phyloP scores from a whole-genome alignment of 768 basidiomycete species.

The Fomitopsis serialis region DNA sequence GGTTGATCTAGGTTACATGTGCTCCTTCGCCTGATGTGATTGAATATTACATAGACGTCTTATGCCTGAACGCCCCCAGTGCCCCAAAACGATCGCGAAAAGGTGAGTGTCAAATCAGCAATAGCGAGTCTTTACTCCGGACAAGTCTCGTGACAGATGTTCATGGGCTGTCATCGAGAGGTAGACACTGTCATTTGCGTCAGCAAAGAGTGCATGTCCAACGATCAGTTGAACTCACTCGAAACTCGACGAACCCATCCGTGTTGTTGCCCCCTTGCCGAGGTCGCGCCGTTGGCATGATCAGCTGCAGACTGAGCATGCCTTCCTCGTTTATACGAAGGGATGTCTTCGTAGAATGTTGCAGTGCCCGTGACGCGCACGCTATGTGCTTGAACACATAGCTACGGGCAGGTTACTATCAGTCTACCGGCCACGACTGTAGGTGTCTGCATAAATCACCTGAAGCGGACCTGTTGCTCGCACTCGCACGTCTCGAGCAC shows the following conservation, averaged over 20 bases:
- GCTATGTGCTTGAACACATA: constrained; percentile 81
- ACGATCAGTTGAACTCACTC: constrained; percentile 44
- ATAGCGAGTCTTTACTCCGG: neutral
- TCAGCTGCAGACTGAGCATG: constrained; percentile 81
- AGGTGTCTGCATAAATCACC: constrained; percentile 38
- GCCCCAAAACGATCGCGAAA: no score
- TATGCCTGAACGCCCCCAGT: neutral
- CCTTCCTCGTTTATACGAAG: constrained; percentile 82
- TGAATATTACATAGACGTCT: neutral
- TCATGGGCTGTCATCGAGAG: constrained; percentile 16
- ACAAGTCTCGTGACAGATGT: neutral
- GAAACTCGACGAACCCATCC: constrained; percentile 82
- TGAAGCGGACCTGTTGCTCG: constrained; percentile 55
- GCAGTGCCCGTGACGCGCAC: constrained; percentile 67
- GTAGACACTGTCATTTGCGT: constrained; percentile 15
- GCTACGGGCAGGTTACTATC: constrained; percentile 33
- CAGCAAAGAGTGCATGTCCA: neutral
- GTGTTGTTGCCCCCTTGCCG: constrained; percentile 30
- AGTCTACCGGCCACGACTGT: neutral
- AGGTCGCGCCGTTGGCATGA: constrained; percentile 56
- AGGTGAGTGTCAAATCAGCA: no score
- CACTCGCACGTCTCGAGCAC: constrained; percentile 92
- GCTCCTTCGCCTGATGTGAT: neutral
- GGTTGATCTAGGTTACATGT: constrained; percentile 11
- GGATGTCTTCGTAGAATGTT: constrained; percentile 83